Conservation (phyloP, 495 filamentous ascomycete species). For the Friedmanniomyces endolithicus region DNA sequence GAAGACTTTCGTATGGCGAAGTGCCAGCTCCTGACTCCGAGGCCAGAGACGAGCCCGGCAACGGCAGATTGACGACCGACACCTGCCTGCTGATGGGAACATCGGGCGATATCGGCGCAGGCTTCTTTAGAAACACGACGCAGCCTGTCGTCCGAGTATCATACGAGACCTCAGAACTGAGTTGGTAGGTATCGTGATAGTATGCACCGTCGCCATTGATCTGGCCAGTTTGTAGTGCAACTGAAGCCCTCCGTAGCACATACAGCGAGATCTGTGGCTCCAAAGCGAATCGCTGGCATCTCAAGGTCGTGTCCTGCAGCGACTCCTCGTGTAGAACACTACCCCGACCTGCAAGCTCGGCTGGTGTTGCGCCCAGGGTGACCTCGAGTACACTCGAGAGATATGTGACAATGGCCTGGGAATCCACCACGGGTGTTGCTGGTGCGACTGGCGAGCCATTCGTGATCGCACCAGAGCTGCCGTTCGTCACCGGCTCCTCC, state of each 20-base stretch:
- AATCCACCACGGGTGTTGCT: conserved; percentile 39
- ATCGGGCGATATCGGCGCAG: conserved; percentile 68
- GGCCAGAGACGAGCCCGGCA: conserved; percentile 51
- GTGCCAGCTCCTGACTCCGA: conserved; percentile 54
- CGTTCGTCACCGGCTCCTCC: conserved; percentile 31
- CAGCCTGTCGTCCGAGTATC: conserved; percentile 68
- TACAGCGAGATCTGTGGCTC: conserved; percentile 81
- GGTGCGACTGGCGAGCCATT: conserved; percentile 29
- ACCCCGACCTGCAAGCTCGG: conserved; percentile 65
- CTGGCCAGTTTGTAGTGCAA: conserved; percentile 38
- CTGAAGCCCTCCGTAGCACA: conserved; percentile 67
- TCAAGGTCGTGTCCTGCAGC: conserved; percentile 64
- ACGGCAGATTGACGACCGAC: conserved; percentile 82
- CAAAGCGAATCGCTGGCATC: conserved; percentile 78
- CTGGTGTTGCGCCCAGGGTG: conserved; percentile 68
- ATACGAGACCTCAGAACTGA: conserved; percentile 69
- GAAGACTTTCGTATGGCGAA: conserved; percentile 83
- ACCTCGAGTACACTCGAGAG: conserved; percentile 65
- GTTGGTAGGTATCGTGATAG: conserved; percentile 49
- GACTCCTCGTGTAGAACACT: conserved; percentile 65
- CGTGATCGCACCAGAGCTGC: conserved; percentile 22
- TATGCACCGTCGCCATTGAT: conserved; percentile 9
- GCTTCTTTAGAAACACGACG: conserved; percentile 79
- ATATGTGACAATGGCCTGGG: conserved; percentile 60
- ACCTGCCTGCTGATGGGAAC: conserved; percentile 73